A percentile compares a stretch with the other conserved stretches of the same genome.
These are phyloP conservation scores for Sutorius eximius DNA, from an alignment of 1,284 basidiomycete species.

Conservation along the genomic window DNA sequence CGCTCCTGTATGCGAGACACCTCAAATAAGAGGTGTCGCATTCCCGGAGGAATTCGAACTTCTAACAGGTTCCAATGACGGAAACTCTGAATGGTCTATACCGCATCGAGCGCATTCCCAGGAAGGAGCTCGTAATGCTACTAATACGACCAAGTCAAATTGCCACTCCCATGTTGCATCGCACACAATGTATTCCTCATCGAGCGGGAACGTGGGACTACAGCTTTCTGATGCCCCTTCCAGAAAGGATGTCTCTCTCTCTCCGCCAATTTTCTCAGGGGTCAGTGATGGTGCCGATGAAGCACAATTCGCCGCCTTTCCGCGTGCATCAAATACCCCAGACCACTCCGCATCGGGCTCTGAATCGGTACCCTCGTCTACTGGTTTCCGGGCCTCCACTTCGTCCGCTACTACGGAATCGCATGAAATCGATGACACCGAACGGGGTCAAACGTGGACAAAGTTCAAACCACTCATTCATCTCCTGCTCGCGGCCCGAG, in stretches of 20 bases:
- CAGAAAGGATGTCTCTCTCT: background rate
- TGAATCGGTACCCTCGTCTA: constrained; percentile 4
- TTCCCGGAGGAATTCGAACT: constrained; percentile 4
- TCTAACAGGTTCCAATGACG: constrained; percentile 6
- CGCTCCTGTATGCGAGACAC: background rate
- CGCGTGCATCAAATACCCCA: constrained; percentile 7
- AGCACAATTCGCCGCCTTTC: constrained; percentile 2
- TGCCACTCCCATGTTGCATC: constrained; percentile 1
- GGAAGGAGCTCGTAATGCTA: background rate
- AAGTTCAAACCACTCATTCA: constrained; percentile 28
- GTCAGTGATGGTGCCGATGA: constrained; percentile 3
- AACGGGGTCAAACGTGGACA: constrained; percentile 8
- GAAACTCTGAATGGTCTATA: background rate
- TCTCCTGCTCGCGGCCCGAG: constrained; percentile 27
- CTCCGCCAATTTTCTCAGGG: background rate
- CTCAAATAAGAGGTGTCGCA: background rate
- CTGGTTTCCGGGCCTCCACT: constrained; percentile 3
- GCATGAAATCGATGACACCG: constrained; percentile 7
- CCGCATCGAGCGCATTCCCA: background rate
- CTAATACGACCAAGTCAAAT: constrained; percentile 6
- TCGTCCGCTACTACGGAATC: constrained; percentile 2
- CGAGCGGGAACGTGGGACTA: constrained; percentile 6
- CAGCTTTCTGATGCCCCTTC: constrained; percentile 3
- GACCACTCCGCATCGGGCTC: background rate
- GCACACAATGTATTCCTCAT: constrained; percentile 2